Evolutionary conservation across 768 basidiomycete species (phyloP).

Genomic region (Tephrocybe rancida): DNA sequence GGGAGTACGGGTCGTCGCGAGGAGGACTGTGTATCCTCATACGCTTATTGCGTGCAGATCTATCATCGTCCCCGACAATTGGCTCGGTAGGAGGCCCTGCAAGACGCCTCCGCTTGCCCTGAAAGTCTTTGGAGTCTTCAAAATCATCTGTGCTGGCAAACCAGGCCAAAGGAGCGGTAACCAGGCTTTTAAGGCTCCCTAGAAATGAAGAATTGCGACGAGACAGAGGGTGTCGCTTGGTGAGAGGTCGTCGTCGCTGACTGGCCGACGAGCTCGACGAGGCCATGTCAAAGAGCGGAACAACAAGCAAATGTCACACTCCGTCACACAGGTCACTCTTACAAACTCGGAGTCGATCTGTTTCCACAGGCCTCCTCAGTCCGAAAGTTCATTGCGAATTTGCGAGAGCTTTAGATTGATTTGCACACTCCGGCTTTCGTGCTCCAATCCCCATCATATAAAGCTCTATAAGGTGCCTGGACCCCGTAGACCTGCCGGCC

Average conservation of each 20-base stretch:
- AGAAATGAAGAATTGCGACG: slow-evolving; percentile 62
- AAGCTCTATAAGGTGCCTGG: no score
- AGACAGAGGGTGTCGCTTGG: slow-evolving; percentile 38
- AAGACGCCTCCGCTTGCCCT: slow-evolving; percentile 58
- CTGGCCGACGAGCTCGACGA: slow-evolving; percentile 33
- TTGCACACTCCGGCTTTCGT: no score
- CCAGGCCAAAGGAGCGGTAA: slow-evolving; percentile 66
- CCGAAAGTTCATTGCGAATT: background rate
- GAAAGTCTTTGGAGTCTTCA: slow-evolving; percentile 47
- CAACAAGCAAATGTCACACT: slow-evolving; percentile 27
- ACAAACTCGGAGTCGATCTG: background rate
- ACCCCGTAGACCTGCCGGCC: no score
- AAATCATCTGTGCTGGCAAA: slow-evolving; percentile 51
- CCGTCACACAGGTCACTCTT: slow-evolving; percentile 15
- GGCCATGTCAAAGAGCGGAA: slow-evolving; percentile 34
- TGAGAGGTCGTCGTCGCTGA: slow-evolving; percentile 27
- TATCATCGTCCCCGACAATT: slow-evolving; percentile 32
- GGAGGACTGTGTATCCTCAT: slow-evolving; percentile 56
- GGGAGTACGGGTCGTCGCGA: slow-evolving; percentile 30
- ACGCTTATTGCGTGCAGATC: slow-evolving; percentile 47
- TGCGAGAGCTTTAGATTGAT: no score
- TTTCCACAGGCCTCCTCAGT: no score
- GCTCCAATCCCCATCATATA: no score
- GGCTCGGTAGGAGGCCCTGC: slow-evolving; percentile 31
- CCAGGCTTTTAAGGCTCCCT: slow-evolving; percentile 65